Evolutionary conservation across 2,329 filamentous ascomycete species (phyloP).

Genomic region (Diaporthe australafricana): DNA sequence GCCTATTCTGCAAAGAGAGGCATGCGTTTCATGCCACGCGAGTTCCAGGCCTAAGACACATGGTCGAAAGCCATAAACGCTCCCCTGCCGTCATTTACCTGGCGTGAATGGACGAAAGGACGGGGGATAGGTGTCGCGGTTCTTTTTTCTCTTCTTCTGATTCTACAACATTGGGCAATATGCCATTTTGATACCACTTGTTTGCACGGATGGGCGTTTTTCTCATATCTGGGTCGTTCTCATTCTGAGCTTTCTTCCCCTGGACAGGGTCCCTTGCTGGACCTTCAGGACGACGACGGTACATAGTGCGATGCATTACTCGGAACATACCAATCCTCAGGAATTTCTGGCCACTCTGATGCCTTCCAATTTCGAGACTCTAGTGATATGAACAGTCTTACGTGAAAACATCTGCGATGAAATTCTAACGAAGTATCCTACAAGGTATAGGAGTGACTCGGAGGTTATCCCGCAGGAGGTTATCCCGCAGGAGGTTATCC

Average conservation of each 20-base stretch:
- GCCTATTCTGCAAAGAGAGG: constrained; percentile 6
- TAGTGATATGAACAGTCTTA: background rate
- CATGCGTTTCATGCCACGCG: constrained; percentile 27
- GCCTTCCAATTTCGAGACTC: background rate
- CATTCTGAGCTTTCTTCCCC: background rate
- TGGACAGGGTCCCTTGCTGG: background rate
- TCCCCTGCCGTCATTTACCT: constrained; percentile 11
- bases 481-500: too few species aligned
- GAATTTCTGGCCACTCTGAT: background rate
- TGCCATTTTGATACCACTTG: constrained; percentile 31
- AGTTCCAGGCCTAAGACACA: constrained; percentile 6
- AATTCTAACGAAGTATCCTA: too few species aligned
- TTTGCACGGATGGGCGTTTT: constrained; percentile 17
- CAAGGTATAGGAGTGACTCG: too few species aligned
- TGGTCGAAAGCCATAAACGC: background rate
- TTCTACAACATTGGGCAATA: background rate
- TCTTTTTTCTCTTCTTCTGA: constrained; percentile 3
- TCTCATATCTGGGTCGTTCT: background rate
- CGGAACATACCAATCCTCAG: background rate
- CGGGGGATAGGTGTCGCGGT: background rate
- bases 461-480: too few species aligned
- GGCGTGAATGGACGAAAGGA: constrained; percentile 6
- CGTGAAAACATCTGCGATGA: background rate
- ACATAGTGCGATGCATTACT: background rate
- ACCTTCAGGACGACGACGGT: background rate